These are phyloP conservation scores for Fusarium palustre DNA, from an alignment of 2,329 filamentous ascomycete species.

Conservation along the genomic window DNA sequence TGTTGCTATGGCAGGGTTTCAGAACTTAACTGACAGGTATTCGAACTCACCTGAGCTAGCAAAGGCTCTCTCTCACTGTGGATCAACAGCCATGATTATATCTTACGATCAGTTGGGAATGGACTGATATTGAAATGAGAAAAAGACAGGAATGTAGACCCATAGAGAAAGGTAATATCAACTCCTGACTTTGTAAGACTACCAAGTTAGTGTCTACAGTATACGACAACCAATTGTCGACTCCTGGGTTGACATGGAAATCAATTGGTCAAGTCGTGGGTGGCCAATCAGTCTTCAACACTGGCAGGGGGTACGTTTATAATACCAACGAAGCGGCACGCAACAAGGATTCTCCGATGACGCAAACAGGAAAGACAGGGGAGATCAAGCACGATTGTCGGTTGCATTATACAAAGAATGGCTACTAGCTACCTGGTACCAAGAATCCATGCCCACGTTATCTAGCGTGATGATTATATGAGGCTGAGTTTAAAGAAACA, in stretches of 20 bases:
- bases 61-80: background rate
- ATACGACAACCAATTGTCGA: background rate
- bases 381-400: background rate
- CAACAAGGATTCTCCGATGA: background rate
- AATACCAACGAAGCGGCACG: background rate
- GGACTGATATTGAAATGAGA: background rate
- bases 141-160: background rate
- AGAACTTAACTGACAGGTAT: background rate
- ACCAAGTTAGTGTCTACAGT: background rate
- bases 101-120: background rate
- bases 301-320: background rate
- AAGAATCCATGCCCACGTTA: background rate
- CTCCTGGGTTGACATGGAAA: background rate
- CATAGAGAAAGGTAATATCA: background rate
- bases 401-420: constrained; percentile 25
- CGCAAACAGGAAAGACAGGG: background rate
- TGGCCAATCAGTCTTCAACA: background rate
- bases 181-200: background rate
- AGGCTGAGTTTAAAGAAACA: constrained; percentile 5
- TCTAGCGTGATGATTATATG: background rate
- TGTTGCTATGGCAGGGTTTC: background rate
- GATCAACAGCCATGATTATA: background rate
- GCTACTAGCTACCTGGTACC: constrained; percentile 5
- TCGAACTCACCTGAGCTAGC: background rate
- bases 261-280: background rate